Base-by-base conservation (phyloP, 2,329 filamentous ascomycete genomes). In the Cladosporium sp. region DNA sequence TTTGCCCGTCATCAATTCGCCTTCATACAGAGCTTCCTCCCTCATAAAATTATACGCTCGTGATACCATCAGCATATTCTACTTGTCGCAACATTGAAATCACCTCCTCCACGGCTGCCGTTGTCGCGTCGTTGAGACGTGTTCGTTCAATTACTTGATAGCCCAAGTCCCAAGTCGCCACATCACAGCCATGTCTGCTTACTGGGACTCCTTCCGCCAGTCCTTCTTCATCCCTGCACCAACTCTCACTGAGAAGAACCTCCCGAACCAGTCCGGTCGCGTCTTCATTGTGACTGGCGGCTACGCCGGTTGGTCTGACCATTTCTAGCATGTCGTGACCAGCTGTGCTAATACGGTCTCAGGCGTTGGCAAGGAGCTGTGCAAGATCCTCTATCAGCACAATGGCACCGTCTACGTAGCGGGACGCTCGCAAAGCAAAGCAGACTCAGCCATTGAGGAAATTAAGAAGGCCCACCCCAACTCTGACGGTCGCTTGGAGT, bases 361-460 rank as follows among this genome's bases (percentile, higher is more conserved):
- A 44, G 64, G 64, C 19, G 73, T 83, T 6, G 82, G 82, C 9
- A 75, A 77, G 39, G 78, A 83, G 61, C 73, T 85, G 19, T 73
- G 72, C 32, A 75, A 76, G 37, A 75, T 85, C 3, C 73, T 86
- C 10, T 85, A 85, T 67, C 67, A 71, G 12, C 76, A 74, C 35
- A 80, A 82, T 56, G 81, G 74, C 35, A 82, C 73, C 1, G 77
- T 85, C n/a, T 85, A 83, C 67, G 67, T 83, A 24, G 80, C 80
- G 4, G 76, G 77, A 2, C 79, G 82, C 28, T 77, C 70, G 3
- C 64, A 73, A 34, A 67, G 73, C n/a, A 80, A 80, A 60, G 79
- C 73, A 12, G 66, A 69, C 2, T 60, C 66, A 0, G 79, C 80
- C 37, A 79, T 85, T 45, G 65, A 70, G 4, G 60, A 68, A 4